Conservation (phyloP, 2,329 filamentous ascomycete species). For the Claviceps digitariae region DNA sequence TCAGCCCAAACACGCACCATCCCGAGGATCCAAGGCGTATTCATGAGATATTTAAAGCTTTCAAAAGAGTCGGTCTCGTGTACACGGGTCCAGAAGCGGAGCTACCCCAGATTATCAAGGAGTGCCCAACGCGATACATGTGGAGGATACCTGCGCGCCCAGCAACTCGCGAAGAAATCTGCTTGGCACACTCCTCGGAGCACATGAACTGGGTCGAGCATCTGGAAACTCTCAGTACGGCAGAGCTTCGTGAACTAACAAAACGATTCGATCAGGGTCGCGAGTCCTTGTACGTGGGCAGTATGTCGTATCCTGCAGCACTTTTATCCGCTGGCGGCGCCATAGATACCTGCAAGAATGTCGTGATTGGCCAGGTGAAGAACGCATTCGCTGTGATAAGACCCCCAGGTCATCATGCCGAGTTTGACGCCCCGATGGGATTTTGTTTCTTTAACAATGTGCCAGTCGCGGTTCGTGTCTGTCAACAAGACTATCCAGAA, state of each 20-base stretch:
- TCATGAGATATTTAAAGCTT: constrained; percentile 80
- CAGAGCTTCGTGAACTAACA: constrained; percentile 57
- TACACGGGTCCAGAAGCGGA: constrained; percentile 45
- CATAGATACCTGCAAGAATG: constrained; percentile 90
- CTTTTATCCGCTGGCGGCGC: constrained; percentile 80
- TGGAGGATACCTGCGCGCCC: constrained; percentile 66
- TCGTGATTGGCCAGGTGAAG: constrained; percentile 70
- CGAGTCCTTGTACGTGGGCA: constrained; percentile 73
- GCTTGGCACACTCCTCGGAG: constrained; percentile 59
- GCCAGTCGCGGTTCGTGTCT: constrained; percentile 78
- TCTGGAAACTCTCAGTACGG: constrained; percentile 38
- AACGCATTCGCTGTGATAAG: constrained; percentile 94
- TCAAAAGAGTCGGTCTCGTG: constrained; percentile 70
- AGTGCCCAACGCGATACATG: constrained; percentile 48
- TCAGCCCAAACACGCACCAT: constrained; percentile 62
- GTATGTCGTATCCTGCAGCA: constrained; percentile 67
- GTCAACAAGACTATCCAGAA: constrained; percentile 68
- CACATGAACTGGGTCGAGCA: constrained; percentile 68
- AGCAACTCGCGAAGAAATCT: constrained; percentile 69
- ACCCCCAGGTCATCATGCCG: constrained; percentile 90
- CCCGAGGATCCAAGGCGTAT: constrained; percentile 91
- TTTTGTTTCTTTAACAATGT: constrained; percentile 99
- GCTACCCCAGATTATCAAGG: constrained; percentile 35
- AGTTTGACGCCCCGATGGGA: constrained; percentile 72
- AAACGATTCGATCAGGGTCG: constrained; percentile 46